Conservation (phyloP, 108 stramenopile species). For the Epipyxis sp. region DNA sequence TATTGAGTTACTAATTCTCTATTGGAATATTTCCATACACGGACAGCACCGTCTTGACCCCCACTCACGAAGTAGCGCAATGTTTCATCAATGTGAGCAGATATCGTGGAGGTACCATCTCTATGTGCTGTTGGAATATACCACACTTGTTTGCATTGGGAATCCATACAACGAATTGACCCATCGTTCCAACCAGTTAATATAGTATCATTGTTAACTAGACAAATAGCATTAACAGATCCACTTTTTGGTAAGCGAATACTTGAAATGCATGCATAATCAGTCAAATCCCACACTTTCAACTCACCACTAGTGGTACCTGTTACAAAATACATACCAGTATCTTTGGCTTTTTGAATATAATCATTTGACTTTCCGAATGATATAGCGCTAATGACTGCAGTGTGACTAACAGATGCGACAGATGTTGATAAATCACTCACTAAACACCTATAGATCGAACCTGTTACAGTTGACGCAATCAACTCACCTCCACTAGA, state of each 20-base stretch:
- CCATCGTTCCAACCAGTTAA: slow-evolving; percentile 52
- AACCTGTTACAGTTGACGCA: neutral
- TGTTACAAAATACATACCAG: slow-evolving; percentile 42
- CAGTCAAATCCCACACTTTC: slow-evolving; percentile 51
- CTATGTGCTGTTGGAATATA: slow-evolving; percentile 50
- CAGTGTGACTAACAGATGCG: slow-evolving; percentile 33
- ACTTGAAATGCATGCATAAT: slow-evolving; percentile 34
- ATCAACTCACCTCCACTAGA: slow-evolving; percentile 7
- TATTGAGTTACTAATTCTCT: slow-evolving; percentile 52
- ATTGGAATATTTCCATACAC: slow-evolving; percentile 54
- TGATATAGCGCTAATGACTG: slow-evolving; percentile 32
- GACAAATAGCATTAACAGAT: slow-evolving; percentile 34
- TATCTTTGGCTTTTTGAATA: slow-evolving; percentile 13
- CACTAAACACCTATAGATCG: neutral
- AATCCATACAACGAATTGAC: slow-evolving; percentile 42
- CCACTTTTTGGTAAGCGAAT: slow-evolving; percentile 6
- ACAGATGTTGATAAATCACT: neutral
- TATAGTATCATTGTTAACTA: slow-evolving; percentile 38
- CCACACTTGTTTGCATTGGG: slow-evolving; percentile 43
- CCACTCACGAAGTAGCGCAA: slow-evolving; percentile 46
- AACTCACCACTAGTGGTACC: slow-evolving; percentile 40
- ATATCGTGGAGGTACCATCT: slow-evolving; percentile 36
- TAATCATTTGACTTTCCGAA: slow-evolving; percentile 12
- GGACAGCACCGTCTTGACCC: slow-evolving; percentile 46
- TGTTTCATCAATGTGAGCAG: slow-evolving; percentile 28